A percentile compares a stretch with the other conserved stretches of the same genome.
Conservation (phyloP, 139 green algal genomes). For the Micractinium conductrix region DNA sequence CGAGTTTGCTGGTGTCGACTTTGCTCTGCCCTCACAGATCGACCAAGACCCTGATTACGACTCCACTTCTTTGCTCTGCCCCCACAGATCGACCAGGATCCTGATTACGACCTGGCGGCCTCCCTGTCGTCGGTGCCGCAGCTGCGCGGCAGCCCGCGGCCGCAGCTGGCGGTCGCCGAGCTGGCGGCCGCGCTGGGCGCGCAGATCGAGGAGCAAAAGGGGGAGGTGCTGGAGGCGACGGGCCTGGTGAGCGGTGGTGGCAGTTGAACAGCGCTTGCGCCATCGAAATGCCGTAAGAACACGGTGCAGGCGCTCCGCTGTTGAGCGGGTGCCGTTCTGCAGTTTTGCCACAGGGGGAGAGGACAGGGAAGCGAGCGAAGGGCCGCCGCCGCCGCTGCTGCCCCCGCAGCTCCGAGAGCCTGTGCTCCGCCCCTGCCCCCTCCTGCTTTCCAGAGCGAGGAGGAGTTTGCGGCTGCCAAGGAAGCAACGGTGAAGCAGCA, state of each 20-base stretch:
- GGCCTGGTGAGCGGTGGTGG: background rate
- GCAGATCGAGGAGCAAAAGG: conserved; percentile 11
- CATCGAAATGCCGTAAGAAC: background rate
- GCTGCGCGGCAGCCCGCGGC: conserved; percentile 17
- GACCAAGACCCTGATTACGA: background rate
- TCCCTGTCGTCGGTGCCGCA: background rate
- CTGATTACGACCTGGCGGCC: conserved; percentile 13
- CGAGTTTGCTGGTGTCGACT: background rate
- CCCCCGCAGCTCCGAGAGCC: background rate
- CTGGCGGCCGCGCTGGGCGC: conserved; percentile 7
- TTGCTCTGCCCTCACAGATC: background rate
- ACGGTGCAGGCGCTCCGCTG: background rate
- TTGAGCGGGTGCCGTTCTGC: background rate
- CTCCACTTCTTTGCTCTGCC: background rate
- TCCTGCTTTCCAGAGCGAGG: conserved; percentile 7
- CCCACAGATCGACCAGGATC: conserved; percentile 2
- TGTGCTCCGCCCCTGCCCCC: too few relatives aligned
- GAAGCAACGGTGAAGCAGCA: background rate
- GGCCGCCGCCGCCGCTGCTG: background rate
- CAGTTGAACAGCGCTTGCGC: background rate
- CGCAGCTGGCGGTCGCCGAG: background rate
- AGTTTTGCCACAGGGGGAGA: background rate
- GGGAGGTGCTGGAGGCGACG: background rate
- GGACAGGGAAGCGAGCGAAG: background rate
- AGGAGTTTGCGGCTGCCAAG: conserved; percentile 39